phyloP scores from a whole-genome alignment of 2,329 filamentous ascomycete genomes.

The Anisogramma anomala region DNA sequence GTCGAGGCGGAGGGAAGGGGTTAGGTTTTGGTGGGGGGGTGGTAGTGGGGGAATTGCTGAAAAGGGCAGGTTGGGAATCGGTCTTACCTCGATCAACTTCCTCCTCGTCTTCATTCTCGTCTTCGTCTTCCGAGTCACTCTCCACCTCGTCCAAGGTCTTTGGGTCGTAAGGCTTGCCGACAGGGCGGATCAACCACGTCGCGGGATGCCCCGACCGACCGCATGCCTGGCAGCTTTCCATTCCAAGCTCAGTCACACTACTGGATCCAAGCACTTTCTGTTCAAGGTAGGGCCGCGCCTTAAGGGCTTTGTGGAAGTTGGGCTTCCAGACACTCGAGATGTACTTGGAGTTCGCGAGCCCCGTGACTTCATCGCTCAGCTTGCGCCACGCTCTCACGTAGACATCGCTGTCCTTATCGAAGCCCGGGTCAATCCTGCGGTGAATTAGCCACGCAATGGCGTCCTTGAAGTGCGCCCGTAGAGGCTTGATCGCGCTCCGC shows the following conservation, averaged over 20 bases:
- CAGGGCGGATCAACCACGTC: slow-evolving; percentile 50
- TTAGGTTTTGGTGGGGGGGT: not conserved
- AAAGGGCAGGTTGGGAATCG: too few species aligned
- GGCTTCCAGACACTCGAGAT: slow-evolving; percentile 58
- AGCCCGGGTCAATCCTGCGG: slow-evolving; percentile 63
- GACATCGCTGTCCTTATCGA: slow-evolving; percentile 48
- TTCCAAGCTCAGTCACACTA: not conserved
- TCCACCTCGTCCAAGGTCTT: slow-evolving; percentile 55
- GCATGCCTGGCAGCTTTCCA: slow-evolving; percentile 15
- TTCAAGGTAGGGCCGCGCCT: slow-evolving; percentile 52
- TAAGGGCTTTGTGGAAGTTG: slow-evolving; percentile 54
- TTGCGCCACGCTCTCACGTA: slow-evolving; percentile 61
- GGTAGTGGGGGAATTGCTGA: not conserved
- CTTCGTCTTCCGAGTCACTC: slow-evolving; percentile 18
- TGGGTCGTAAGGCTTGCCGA: slow-evolving; percentile 54
- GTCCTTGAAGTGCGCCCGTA: slow-evolving; percentile 61
- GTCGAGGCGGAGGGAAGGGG: slow-evolving; percentile 16
- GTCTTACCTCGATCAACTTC: slow-evolving; percentile 16
- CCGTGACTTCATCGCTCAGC: slow-evolving; percentile 58
- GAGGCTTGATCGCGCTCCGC: slow-evolving; percentile 50
- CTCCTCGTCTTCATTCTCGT: slow-evolving; percentile 24
- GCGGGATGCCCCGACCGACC: slow-evolving; percentile 58
- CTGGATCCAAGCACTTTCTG: slow-evolving; percentile 13
- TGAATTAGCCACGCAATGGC: slow-evolving; percentile 74
- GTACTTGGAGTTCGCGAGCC: slow-evolving; percentile 59